Percentiles rank a stretch among this genome's conserved stretches.
Evolutionary conservation across 768 basidiomycete genomes (phyloP).

Genomic region (Strobilomyces confusus): DNA sequence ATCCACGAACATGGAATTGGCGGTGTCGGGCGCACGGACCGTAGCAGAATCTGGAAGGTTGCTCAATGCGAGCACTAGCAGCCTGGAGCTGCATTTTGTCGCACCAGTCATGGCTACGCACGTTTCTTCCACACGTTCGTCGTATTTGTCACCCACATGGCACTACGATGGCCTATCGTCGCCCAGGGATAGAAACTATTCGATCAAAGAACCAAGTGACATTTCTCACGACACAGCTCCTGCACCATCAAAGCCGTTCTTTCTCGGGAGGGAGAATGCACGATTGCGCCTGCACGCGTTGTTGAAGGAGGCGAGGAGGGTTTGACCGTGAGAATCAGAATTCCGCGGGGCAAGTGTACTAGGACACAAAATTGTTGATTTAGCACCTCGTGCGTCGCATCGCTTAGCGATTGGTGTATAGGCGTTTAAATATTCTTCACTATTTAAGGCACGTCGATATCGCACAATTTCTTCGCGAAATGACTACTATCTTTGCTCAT

Average conservation of each 20-base stretch:
- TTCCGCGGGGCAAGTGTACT: neutral
- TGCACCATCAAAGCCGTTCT: conserved; percentile 1
- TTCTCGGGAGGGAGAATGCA: conserved; percentile 4
- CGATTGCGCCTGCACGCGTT: conserved; percentile 15
- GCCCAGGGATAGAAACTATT: neutral
- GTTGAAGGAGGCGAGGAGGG: conserved; percentile 14
- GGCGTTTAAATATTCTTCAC: too few relatives aligned
- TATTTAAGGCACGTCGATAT: neutral
- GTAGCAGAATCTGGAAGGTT: neutral
- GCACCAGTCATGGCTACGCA: conserved; percentile 4
- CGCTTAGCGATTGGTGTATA: neutral
- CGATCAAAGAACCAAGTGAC: conserved; percentile 1
- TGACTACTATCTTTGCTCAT: neutral
- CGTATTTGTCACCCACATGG: conserved; percentile 12
- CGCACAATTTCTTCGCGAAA: neutral
- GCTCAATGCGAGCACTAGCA: conserved; percentile 12
- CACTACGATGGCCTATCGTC: conserved; percentile 14
- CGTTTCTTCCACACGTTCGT: neutral
- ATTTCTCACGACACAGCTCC: neutral
- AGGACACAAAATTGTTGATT: neutral
- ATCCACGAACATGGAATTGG: conserved; percentile 6
- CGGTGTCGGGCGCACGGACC: neutral
- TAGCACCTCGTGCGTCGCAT: neutral
- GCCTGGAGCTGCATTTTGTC: conserved; percentile 18
- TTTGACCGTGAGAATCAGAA: neutral